Evolutionary conservation across 768 basidiomycete species (phyloP).

Genomic region (Lactarius quietus): DNA sequence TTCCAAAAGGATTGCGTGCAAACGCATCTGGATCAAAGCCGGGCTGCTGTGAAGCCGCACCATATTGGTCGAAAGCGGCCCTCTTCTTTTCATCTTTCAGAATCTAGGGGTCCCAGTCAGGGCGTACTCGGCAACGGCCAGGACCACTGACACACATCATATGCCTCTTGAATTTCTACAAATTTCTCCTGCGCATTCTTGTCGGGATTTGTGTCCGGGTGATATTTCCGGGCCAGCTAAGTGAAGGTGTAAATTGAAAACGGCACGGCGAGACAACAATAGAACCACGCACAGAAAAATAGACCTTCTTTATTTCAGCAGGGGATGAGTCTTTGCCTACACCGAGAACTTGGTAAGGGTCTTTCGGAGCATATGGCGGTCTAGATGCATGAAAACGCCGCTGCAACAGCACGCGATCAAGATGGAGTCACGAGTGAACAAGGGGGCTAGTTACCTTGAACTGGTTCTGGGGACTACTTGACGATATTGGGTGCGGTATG

Average conservation of each 20-base stretch:
- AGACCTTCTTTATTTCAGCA: conserved; percentile 95
- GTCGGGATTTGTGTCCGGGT: conserved; percentile 96
- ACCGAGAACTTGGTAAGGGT: conserved; percentile 91
- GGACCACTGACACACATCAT: conserved; percentile 65
- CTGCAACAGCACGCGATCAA: conserved; percentile 38
- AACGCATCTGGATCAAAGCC: conserved; percentile 94
- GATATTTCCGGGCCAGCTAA: conserved; percentile 96
- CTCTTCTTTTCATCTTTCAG: conserved; percentile 95
- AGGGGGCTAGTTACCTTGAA: conserved; percentile 18
- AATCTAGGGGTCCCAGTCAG: conserved; percentile 46
- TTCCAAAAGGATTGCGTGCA: conserved; percentile 29
- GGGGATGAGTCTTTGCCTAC: conserved; percentile 77
- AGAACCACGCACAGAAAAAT: conserved; percentile 73
- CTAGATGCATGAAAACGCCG: conserved; percentile 73
- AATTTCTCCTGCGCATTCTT: conserved; percentile 89
- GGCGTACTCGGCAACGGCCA: conserved; percentile 6
- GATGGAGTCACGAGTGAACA: conserved; percentile 8
- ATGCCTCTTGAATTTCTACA: conserved; percentile 94
- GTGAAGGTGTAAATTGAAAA: conserved; percentile 23
- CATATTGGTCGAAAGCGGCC: conserved; percentile 87
- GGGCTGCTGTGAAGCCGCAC: conserved; percentile 85
- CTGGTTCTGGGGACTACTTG: conserved; percentile 12
- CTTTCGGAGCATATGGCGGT: conserved; percentile 53
- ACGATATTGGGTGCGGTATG: conserved; percentile 3
- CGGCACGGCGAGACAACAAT: conserved; percentile 13